phyloP scores from a whole-genome alignment of 2,329 filamentous ascomycete genomes.

The Stromatinia cepivora region DNA sequence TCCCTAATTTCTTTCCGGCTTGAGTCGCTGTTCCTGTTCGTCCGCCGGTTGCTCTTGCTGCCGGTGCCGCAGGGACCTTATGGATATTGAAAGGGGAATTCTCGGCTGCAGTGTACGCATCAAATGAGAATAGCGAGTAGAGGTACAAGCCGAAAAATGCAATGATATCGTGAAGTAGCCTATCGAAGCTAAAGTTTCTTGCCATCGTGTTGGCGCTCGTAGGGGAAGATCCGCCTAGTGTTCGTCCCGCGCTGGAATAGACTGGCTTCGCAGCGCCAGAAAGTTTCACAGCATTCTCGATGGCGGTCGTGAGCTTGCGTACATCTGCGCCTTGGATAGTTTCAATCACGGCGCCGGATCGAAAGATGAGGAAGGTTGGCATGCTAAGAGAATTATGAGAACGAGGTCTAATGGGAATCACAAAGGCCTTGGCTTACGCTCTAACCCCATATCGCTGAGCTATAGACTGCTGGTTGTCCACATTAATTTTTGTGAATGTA shows the following conservation, averaged over 20 bases:
- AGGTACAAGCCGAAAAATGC: conserved; percentile 62
- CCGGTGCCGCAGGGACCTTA: conserved; percentile 30
- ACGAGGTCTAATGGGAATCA: not conserved
- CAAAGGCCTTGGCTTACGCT: conserved; percentile 53
- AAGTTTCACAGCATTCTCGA: conserved; percentile 67
- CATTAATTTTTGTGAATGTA: conserved; percentile 90
- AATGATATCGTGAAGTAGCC: conserved; percentile 16
- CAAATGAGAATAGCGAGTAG: conserved; percentile 62
- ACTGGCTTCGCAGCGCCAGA: conserved; percentile 46
- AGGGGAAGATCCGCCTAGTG: conserved; percentile 50
- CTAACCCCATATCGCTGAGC: conserved; percentile 75
- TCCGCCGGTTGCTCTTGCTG: conserved; percentile 28
- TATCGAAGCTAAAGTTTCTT: conserved; percentile 19
- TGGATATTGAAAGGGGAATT: conserved; percentile 59
- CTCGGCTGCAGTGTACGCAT: conserved; percentile 62
- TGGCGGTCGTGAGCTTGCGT: conserved; percentile 70
- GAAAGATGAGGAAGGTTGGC: conserved; percentile 93
- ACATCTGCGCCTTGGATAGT: conserved; percentile 82
- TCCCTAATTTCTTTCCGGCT: conserved; percentile 40
- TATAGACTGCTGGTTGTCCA: conserved; percentile 77
- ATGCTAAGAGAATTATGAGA: conserved; percentile 51
- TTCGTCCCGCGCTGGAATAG: conserved; percentile 58
- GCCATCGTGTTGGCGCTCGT: conserved; percentile 9
- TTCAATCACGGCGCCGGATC: conserved; percentile 69
- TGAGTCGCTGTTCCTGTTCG: conserved; percentile 37